These are phyloP conservation scores for Teunomyces lycoperdinae DNA, from an alignment of 805 yeast genomes.

Conservation along the genomic window DNA sequence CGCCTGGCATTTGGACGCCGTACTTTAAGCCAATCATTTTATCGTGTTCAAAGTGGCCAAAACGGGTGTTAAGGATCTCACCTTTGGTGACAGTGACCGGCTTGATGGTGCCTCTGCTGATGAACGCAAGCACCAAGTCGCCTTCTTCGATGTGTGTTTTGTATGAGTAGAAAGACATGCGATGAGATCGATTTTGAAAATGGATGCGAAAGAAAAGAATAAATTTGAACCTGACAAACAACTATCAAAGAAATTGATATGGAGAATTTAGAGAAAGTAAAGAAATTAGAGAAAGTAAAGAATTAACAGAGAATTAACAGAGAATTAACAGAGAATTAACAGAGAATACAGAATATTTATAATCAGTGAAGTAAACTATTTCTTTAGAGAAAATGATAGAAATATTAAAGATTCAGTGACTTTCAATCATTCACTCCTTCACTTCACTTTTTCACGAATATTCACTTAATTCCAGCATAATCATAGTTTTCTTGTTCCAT, in stretches of 20 bases:
- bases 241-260: too few relatives aligned
- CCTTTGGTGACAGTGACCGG: conserved; percentile 64
- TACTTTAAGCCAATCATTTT: conserved; percentile 76
- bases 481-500: too few relatives aligned
- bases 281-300: too few relatives aligned
- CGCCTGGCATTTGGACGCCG: conserved; percentile 82
- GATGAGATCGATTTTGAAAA: not conserved
- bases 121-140: conserved; percentile 82
- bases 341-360: too few relatives aligned
- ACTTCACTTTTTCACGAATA: too few relatives aligned
- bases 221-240: not conserved
- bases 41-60: conserved; percentile 84
- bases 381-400: not conserved
- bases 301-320: not conserved
- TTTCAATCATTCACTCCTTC: too few relatives aligned
- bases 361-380: too few relatives aligned
- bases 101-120: conserved; percentile 75
- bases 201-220: not conserved
- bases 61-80: conserved; percentile 73
- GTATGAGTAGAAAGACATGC: conserved; percentile 54
- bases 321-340: not conserved
- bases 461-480: too few relatives aligned
- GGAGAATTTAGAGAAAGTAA: not conserved
- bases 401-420: too few relatives aligned
- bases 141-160: conserved; percentile 77